Evolutionary conservation across 495 filamentous ascomycete species (phyloP), one percentile per base, ranked within the genome.

Genomic region (Oidiodendron maius): DNA sequence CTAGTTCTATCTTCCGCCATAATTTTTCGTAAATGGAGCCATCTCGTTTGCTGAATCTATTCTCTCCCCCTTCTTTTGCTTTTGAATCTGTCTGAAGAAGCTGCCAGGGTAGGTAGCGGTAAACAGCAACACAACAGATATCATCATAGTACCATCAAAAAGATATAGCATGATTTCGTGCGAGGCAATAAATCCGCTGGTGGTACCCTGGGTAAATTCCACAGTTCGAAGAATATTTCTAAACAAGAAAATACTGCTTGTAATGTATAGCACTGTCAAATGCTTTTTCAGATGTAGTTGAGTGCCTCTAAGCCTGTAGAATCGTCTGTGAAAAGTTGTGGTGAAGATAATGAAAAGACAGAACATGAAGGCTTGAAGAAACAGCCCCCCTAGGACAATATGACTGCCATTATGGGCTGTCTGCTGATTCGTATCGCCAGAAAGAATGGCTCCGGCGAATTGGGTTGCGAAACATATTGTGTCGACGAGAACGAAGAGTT

Each of bases 171-270:
- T 44, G 15, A 28, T 18, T 36, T 60, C 57, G 34, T 51, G 46
- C 23, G 25, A 42, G n/a, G 23, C 23, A 36, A 58, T 50, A 11
- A 38, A 54, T 16, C 78, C 75, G n/a, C 61, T 57, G 41, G 66
- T 63, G n/a, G n/a, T n/a, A 0, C 80, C 77, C 51, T 75, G 59
- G 0, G 71, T 16, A 40, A 78, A 84, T 60, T 84, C 81, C 5
- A 77, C 64, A 9, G 78, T 65, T 16, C 81, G 71, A 50, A 81
- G 68, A 4, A 81, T 44, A 12, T 68, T 75, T 12, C 82, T 71
- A 0, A 82, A 47, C 42, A 84, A 57, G 45, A 85, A 81, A 6
- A 83, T 58, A 1, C 53, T 48, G 40, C 73, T 76, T 2, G 67
- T 63, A 13, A 35, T 44, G 51, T 81, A 82, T 0, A 83, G 67